A percentile compares a stretch with the other conserved stretches of the same genome.
phyloP scores from a whole-genome alignment of 1,284 basidiomycete genomes.

The Sanguinoderma infundibulare region DNA sequence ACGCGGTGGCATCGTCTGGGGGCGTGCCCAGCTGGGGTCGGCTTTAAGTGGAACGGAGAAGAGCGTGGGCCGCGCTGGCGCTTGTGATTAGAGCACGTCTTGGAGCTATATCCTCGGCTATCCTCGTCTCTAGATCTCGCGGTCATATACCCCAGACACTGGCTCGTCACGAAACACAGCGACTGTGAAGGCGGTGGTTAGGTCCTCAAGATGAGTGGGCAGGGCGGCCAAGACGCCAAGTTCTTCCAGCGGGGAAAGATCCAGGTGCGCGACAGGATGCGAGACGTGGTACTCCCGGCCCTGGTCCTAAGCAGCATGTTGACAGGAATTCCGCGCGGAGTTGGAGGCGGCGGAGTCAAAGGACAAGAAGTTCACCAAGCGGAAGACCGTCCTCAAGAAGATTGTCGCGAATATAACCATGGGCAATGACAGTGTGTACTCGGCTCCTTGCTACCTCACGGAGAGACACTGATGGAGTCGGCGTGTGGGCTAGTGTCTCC shows the following conservation, averaged over 20 bases:
- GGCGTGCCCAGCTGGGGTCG: slow-evolving; percentile 3
- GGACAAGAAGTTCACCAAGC: slow-evolving; percentile 92
- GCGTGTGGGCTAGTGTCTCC: slow-evolving; percentile 77
- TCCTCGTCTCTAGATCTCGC: slow-evolving; percentile 1
- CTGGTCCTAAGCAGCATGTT: slow-evolving; percentile 19
- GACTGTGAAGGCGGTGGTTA: neutral
- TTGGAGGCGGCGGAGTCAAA: slow-evolving; percentile 88
- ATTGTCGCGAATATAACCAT: slow-evolving; percentile 96
- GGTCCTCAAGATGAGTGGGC: slow-evolving; percentile 52
- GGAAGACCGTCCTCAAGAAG: slow-evolving; percentile 93
- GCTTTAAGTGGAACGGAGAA: neutral
- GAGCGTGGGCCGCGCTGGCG: slow-evolving; percentile 12
- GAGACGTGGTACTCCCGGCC: neutral
- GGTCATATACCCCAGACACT: slow-evolving; percentile 15
- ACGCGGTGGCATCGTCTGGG: slow-evolving; percentile 25
- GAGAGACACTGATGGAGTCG: slow-evolving; percentile 15
- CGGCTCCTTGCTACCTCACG: neutral
- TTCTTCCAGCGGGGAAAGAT: slow-evolving; percentile 92
- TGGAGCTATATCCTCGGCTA: slow-evolving; percentile 4
- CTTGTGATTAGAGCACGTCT: slow-evolving; percentile 3
- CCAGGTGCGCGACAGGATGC: slow-evolving; percentile 58
- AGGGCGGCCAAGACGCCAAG: slow-evolving; percentile 82
- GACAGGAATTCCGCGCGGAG: slow-evolving; percentile 84
- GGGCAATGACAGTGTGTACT: slow-evolving; percentile 88
- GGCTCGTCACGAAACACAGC: neutral